These are phyloP conservation scores for Boletellus ananiceps DNA, from an alignment of 768 basidiomycete species.

Conservation along the genomic window DNA sequence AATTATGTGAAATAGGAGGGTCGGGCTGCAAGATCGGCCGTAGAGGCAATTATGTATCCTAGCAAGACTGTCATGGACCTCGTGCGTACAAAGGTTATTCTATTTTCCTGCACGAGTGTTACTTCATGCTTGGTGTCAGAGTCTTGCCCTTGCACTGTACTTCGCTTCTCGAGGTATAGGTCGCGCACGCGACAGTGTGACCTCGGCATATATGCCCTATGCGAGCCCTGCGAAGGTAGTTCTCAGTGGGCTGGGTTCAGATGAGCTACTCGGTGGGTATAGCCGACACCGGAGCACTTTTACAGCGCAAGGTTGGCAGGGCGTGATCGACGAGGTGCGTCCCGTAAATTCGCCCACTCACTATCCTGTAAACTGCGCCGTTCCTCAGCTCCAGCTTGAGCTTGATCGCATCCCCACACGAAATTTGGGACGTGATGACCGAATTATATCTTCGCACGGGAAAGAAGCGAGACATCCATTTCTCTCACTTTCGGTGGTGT, in stretches of 20 bases:
- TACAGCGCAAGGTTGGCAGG: constrained; percentile 62
- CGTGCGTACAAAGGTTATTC: constrained; percentile 40
- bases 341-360: not conserved
- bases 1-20: constrained; percentile 51
- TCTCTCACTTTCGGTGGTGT: constrained; percentile 73
- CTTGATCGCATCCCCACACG: constrained; percentile 81
- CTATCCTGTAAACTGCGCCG: not conserved
- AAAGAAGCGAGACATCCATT: constrained; percentile 93
- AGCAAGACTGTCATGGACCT: constrained; percentile 86
- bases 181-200: constrained; percentile 38
- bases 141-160: constrained; percentile 86
- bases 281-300: constrained; percentile 81
- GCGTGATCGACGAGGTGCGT: constrained; percentile 74
- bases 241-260: constrained; percentile 89
- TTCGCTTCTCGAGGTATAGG: constrained; percentile 87
- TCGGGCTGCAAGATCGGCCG: constrained; percentile 44
- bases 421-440: constrained; percentile 93
- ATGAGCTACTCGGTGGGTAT: constrained; percentile 94
- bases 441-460: constrained; percentile 85
- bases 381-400: constrained; percentile 76
- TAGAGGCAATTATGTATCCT: constrained; percentile 77
- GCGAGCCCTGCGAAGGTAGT: constrained; percentile 75
- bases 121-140: constrained; percentile 43
- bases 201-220: constrained; percentile 45
- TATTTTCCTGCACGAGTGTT: not conserved